Evolutionary conservation across 805 yeast genomes (phyloP), one percentile per base, ranked within the genome.

Genomic region (Starmera pachycereana): DNA sequence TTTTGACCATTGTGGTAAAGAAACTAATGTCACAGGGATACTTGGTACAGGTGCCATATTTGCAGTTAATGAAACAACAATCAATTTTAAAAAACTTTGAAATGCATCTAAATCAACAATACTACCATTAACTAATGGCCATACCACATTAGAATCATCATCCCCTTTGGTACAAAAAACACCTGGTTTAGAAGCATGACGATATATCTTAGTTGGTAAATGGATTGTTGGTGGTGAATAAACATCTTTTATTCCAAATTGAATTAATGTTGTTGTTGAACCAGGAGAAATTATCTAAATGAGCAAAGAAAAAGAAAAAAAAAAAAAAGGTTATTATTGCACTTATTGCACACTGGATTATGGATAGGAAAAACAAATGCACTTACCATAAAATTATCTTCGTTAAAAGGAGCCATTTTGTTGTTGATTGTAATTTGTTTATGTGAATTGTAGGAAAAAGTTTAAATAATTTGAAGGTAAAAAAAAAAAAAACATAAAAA

Each of bases 131-230:
- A 60, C 60, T 5, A 90, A 71, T 1, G 97, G 96, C 39, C 61
- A 61, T 8, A 89, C 65, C 8, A 66, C 76, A 32, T 54, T 52
- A 6, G 62, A 51, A 27, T 65, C 67, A 29, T 58, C 69, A 3
- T 8, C 27, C 6, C 44, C 58, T 28, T 42, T 44, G 19, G 64
- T 61, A 50, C 44, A 44, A 28, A 53, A 58, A 45, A 64, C 51
- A 47, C 58, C 46, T 53, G 61, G 41, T 27, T 57, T 54, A 10
- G 56, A 52, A 10, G 64, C 54, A 45, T 69, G 67, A 38, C 62
- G 65, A 56, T 74, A 83, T 8, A 90, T 94, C 32, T 68, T 67
- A 0, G 96, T 78, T n/a, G 96, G 95, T 27, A 88, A 66, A 41
- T 76, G 75, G 46, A 72, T 74, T 22, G 78, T 73, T 2, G 97